phyloP scores from a whole-genome alignment of 2,329 filamentous ascomycete species.

The Amauroascus niger region DNA sequence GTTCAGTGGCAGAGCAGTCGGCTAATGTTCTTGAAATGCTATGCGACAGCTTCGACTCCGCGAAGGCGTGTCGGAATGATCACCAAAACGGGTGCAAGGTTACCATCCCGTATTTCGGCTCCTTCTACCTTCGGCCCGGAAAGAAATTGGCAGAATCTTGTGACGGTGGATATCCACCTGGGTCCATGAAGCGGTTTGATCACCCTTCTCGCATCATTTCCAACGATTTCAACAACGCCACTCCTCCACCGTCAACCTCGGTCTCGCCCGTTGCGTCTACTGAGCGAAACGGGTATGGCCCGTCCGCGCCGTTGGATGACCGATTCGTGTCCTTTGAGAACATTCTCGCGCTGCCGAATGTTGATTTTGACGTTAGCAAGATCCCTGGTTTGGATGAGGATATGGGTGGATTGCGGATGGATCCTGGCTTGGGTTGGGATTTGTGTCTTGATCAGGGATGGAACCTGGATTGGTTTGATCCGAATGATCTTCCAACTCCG shows the following conservation, averaged over 20 bases:
- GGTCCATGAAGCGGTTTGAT: neutral
- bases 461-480: conserved; percentile 32
- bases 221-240: neutral
- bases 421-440: conserved; percentile 24
- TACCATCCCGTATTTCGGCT: conserved; percentile 41
- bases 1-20: conserved; percentile 38
- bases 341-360: conserved; percentile 16
- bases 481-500: neutral
- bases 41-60: neutral
- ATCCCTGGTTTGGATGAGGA: conserved; percentile 22
- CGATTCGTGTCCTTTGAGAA: conserved; percentile 20
- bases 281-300: neutral
- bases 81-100: conserved; percentile 29
- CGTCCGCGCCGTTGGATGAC: conserved; percentile 8
- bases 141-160: conserved; percentile 24
- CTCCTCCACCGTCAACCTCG: neutral
- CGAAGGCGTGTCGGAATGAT: neutral
- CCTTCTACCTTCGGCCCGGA: conserved; percentile 30
- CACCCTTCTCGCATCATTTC: neutral
- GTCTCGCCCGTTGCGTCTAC: neutral
- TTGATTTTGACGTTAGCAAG: conserved; percentile 20
- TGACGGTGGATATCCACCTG: neutral
- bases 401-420: conserved; percentile 20
- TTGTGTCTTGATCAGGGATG: conserved; percentile 34
- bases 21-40: conserved; percentile 35